phyloP scores from a whole-genome alignment of 805 yeast species.

The Groenewaldozyma salmanticensis region DNA sequence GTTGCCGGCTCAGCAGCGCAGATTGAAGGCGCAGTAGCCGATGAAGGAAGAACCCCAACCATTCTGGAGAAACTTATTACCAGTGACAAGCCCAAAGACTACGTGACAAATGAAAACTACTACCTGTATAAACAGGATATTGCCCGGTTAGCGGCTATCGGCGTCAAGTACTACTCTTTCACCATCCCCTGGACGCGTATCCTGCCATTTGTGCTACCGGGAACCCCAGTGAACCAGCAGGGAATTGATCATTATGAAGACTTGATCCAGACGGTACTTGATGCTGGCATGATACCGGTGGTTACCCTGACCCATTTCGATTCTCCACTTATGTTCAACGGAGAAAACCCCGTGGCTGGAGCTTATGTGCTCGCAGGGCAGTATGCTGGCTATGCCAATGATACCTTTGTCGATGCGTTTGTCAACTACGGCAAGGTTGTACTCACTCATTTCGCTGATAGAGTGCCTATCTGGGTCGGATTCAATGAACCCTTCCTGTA shows the following conservation, averaged over 20 bases:
- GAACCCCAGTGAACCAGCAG: slow-evolving; percentile 15
- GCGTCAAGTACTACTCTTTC: slow-evolving; percentile 25
- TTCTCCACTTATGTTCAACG: slow-evolving; percentile 16
- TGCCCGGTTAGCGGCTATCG: slow-evolving; percentile 25
- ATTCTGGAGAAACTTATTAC: slow-evolving; percentile 22
- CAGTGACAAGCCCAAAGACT: slow-evolving; percentile 4
- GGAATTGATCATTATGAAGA: slow-evolving; percentile 25
- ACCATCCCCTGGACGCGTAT: slow-evolving; percentile 29
- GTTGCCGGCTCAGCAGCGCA: slow-evolving; percentile 29
- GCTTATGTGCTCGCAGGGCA: slow-evolving; percentile 12
- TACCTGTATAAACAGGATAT: slow-evolving; percentile 28
- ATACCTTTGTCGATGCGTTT: slow-evolving; percentile 25
- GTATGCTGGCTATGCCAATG: slow-evolving; percentile 21
- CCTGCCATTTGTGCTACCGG: slow-evolving; percentile 21
- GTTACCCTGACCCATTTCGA: slow-evolving; percentile 29
- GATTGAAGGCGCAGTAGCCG: slow-evolving; percentile 29
- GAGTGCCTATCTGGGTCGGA: slow-evolving; percentile 27
- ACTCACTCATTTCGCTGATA: slow-evolving; percentile 24
- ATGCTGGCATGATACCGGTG: slow-evolving; percentile 19
- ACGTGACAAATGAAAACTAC: slow-evolving; percentile 20
- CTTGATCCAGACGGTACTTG: slow-evolving; percentile 22
- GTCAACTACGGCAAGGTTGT: slow-evolving; percentile 26
- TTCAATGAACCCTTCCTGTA: slow-evolving; percentile 25
- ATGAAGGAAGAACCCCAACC: slow-evolving; percentile 27
- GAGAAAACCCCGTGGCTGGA: neutral